Conservation (phyloP, 31 red algal species). For the Endocladia muricata region DNA sequence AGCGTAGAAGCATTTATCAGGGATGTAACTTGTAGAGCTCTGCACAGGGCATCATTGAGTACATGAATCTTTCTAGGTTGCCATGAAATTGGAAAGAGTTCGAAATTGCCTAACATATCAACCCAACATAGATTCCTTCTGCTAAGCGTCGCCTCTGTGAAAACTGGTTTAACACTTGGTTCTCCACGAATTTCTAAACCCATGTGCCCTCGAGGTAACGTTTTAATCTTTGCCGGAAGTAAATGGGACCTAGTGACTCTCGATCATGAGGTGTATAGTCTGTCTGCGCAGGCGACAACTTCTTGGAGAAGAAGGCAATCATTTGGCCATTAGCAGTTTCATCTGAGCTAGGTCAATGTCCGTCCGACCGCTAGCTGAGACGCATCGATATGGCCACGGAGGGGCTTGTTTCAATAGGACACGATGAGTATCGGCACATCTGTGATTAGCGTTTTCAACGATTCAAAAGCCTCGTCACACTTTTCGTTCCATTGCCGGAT, state of each 20-base stretch:
- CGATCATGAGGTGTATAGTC: background rate
- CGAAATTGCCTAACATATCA: background rate
- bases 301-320: background rate
- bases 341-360: background rate
- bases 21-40: background rate
- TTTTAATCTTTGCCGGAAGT: background rate
- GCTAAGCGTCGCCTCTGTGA: background rate
- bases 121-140: background rate
- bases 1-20: background rate
- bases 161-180: background rate
- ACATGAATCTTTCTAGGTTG: conserved; percentile 5
- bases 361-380: background rate
- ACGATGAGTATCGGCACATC: background rate
- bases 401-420: background rate
- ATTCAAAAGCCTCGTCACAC: conserved; percentile 1
- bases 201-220: background rate
- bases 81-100: background rate
- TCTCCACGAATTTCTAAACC: background rate
- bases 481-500: background rate
- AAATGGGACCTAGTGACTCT: background rate
- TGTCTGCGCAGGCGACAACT: background rate
- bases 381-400: background rate
- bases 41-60: background rate
- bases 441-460: background rate
- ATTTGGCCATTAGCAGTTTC: background rate